Evolutionary conservation across 1,284 basidiomycete species (phyloP), one percentile per base, ranked within the genome.

Genomic region (Papiliotrema laurentii): DNA sequence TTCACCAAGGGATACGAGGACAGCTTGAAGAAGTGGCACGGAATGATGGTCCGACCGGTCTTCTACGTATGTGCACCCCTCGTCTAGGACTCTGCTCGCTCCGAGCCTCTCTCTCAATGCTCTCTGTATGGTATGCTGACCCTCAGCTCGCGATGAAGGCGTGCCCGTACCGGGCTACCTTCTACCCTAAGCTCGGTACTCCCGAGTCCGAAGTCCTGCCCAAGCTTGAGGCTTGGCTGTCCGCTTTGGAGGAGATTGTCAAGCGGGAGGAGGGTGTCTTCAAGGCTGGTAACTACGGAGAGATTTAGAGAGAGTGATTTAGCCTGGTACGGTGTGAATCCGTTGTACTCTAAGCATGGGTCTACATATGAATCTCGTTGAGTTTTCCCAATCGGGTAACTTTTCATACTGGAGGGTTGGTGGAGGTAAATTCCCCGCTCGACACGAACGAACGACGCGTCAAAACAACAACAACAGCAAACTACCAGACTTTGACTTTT

Each of bases 121-220:
- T n/a, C n/a, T n/a, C n/a, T n/a, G n/a, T n/a, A n/a, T n/a, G n/a
- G n/a, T 18, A 27, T 16, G 18, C 30, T 39, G 18, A 42, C 33
- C 22, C 33, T 11, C 66, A 92, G 88, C 81, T 93, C 40, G 94
- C 94, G 5, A 91, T 98, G 89, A 96, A 87, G 67, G 91, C 93
- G 0, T 97, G 92, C 76, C 94, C 94, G 0, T 89, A 89, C 75
- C 87, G 93, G 52, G 81, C 79, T 16, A 85, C 85, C 60, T 94
- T 98, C 75, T 97, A 92, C 74, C 77, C 78, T 40, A 97, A 96
- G 73, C 82, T 98, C 41, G 88, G 88, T 19, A 78, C 82, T 39
- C 78, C 87, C 2, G 75, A 80, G 43, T 84, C 84, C 27, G 81
- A 81, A 59, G 80, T 97, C 51, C 76, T 83, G 53, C 77, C 78